A percentile compares a stretch with the other conserved stretches of the same genome.
phyloP scores from a whole-genome alignment of 371 early-diverging fungal genomes.

The Mortierella sp. region DNA sequence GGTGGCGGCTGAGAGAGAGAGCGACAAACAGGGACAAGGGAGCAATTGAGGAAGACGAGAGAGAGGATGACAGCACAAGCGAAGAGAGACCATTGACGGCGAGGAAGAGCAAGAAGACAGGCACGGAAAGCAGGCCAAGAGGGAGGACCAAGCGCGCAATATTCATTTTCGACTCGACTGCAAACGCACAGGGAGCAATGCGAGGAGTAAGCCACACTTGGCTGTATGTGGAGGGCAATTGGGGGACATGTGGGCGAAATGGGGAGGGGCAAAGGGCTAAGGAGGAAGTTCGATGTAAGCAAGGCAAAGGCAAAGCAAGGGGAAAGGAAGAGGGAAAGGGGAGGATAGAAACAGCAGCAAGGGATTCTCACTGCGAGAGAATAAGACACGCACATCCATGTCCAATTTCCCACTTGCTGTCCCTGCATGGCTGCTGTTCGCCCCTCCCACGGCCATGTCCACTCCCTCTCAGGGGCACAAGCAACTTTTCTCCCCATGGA shows the following conservation, averaged over 20 bases:
- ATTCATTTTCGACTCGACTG: neutral
- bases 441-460: neutral
- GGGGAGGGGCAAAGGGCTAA: neutral
- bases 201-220: too few species aligned
- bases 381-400: neutral
- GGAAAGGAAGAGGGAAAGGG: neutral
- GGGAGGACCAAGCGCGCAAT: neutral
- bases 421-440: conserved; percentile 2
- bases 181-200: too few species aligned
- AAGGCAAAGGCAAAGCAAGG: neutral
- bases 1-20: neutral
- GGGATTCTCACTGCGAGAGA: too few species aligned
- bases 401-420: neutral
- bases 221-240: too few species aligned
- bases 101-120: neutral
- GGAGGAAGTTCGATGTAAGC: neutral
- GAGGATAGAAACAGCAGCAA: neutral
- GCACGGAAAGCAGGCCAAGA: neutral
- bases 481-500: too few species aligned
- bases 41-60: neutral
- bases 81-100: neutral
- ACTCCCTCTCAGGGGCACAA: too few species aligned
- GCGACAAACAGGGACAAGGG: neutral
- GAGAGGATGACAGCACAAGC: neutral
- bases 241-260: too few species aligned